phyloP scores from a whole-genome alignment of 441 rosid genomes.

The Brassica hybrid region DNA sequence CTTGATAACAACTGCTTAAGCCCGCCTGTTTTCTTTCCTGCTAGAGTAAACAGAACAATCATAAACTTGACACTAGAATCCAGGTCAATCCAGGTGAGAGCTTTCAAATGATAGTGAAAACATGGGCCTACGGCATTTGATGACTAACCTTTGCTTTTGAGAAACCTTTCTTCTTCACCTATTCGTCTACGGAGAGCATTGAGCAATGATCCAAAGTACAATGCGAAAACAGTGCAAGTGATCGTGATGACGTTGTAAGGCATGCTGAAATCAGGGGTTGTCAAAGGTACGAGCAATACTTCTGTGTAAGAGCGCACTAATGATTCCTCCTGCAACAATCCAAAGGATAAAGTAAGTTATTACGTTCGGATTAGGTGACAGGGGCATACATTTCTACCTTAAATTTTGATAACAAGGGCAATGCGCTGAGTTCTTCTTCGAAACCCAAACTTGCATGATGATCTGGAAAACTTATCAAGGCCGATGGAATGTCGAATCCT shows the following conservation, averaged over 20 bases:
- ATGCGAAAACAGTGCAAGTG: slow-evolving; percentile 92
- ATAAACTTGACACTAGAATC: slow-evolving; percentile 23
- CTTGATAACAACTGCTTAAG: slow-evolving; percentile 54
- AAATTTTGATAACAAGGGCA: slow-evolving; percentile 61
- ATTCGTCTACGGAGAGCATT: slow-evolving; percentile 79
- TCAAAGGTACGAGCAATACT: slow-evolving; percentile 87
- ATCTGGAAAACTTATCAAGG: slow-evolving; percentile 76
- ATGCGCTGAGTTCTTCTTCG: slow-evolving; percentile 44
- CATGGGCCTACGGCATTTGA: background rate
- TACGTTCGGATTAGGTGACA: background rate
- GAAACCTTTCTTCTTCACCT: slow-evolving; percentile 83
- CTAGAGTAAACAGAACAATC: slow-evolving; percentile 47
- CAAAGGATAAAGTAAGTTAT: slow-evolving; percentile 18
- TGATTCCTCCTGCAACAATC: slow-evolving; percentile 65
- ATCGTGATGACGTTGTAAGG: slow-evolving; percentile 97
- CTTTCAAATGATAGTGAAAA: background rate
- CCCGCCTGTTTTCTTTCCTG: slow-evolving; percentile 51
- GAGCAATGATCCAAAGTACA: slow-evolving; percentile 90
- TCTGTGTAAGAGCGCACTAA: slow-evolving; percentile 79
- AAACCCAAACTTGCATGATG: slow-evolving; percentile 57
- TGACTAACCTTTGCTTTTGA: slow-evolving; percentile 65
- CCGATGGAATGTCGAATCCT: slow-evolving; percentile 97
- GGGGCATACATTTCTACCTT: slow-evolving; percentile 47
- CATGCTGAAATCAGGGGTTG: slow-evolving; percentile 99
- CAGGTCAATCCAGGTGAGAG: background rate